Base-by-base conservation (phyloP, 2,329 filamentous ascomycete species). In the Verticillium tricorpus region DNA sequence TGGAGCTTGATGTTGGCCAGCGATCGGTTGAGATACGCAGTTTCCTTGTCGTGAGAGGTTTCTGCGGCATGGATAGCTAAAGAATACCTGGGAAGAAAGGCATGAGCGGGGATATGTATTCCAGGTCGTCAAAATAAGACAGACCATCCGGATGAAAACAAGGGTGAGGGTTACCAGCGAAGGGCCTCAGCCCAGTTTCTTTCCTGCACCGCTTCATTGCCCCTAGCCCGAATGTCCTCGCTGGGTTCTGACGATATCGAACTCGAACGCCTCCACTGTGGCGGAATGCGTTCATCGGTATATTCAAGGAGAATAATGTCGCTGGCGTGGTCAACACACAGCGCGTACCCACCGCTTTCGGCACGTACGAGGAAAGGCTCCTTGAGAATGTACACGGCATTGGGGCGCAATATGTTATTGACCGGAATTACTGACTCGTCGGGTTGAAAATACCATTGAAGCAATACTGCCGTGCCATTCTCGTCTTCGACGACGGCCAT, bases 241-340 rank as follows among this genome's bases (percentile, higher is more conserved):
- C 71, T 73, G 12, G 31, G 60, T 9, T 56, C 57, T 6, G 17
- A 56, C 12, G 14, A 40, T 5, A 61, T 68, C 25, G 52, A 62
- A 9, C 5, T 2, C 12, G 39, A 9, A 1, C 31, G 39, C 56
- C 67, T 67, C 78, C 78, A 82, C n/a, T 61, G 56, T 1, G 52
- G 28, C 1, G 81, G 81, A 14, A 83, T 68, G 5, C 69, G 73
- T n/a, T 70, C 58, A 50, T 83, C 76, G 19, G 66, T 56, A 0
- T 65, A 58, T 0, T 71, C 59, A 2, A 84, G 62, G 62, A 72
- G 74, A 3, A 78, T 63, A 19, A 85, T 64, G 61, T 86, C 83
- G 17, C 76, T 78, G 17, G 80, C 66, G 67, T 86, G 83, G 61
- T 86, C 83, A 7, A 85, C 79, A 6, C 82, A 75, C 28, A 86